Conservation (phyloP, 2,329 filamentous ascomycete genomes). For the Geoglossum cookeanum region DNA sequence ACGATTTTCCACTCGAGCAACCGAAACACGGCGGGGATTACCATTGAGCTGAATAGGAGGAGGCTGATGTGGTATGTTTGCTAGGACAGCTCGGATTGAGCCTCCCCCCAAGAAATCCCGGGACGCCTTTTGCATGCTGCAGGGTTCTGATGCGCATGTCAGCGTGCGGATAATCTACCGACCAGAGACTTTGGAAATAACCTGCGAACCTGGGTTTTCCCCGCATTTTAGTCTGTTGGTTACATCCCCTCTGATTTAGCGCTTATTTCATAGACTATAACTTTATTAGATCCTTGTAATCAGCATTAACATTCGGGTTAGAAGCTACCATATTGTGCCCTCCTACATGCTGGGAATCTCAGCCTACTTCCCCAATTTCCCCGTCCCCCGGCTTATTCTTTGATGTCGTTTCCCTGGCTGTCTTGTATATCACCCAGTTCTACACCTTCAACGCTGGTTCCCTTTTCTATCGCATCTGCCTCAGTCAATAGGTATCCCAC, state of each 20-base stretch:
- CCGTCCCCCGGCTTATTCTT: not conserved
- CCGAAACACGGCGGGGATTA: too few relatives aligned
- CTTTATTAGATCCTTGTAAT: not conserved
- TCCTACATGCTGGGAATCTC: not conserved
- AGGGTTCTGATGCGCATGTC: too few relatives aligned
- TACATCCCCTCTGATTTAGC: not conserved
- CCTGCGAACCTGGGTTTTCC: not conserved
- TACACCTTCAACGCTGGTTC: slow-evolving; percentile 19
- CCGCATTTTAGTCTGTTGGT: not conserved
- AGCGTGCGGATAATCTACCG: too few relatives aligned
- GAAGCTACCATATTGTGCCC: not conserved
- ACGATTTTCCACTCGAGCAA: too few relatives aligned
- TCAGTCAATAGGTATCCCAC: slow-evolving; percentile 31
- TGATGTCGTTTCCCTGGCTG: not conserved
- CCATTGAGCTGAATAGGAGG: too few relatives aligned
- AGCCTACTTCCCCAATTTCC: not conserved
- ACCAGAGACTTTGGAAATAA: too few relatives aligned
- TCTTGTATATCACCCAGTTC: not conserved
- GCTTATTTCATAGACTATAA: not conserved
- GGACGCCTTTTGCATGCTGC: too few relatives aligned
- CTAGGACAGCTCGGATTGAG: too few relatives aligned
- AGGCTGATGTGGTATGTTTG: too few relatives aligned
- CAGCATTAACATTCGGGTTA: too few relatives aligned
- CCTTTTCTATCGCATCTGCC: slow-evolving; percentile 8
- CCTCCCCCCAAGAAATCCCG: too few relatives aligned